These are phyloP conservation scores for Microsporum ferrugineum DNA, from an alignment of 2,329 filamentous ascomycete genomes.

Conservation along the genomic window DNA sequence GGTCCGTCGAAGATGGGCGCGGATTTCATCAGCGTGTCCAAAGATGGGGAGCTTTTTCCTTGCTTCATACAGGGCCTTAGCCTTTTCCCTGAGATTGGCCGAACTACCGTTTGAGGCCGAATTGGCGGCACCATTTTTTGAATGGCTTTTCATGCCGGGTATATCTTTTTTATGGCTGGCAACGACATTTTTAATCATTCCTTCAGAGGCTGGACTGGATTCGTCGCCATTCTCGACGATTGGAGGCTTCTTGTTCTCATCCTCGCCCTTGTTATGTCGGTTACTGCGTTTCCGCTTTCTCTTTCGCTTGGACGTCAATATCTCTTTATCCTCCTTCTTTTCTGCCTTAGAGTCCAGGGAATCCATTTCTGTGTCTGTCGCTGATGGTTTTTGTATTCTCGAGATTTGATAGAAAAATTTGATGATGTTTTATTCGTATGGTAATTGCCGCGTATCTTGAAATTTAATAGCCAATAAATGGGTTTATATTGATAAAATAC, in stretches of 20 bases:
- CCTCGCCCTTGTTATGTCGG: not conserved
- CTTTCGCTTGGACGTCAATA: not conserved
- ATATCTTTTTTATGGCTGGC: not conserved
- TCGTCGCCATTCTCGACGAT: not conserved
- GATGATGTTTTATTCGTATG: not conserved
- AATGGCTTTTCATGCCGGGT: not conserved
- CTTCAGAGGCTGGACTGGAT: not conserved
- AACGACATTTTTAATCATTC: not conserved
- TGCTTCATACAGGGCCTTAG: constrained; percentile 37
- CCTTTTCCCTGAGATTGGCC: constrained; percentile 32
- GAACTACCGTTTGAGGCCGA: not conserved
- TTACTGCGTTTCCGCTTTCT: not conserved
- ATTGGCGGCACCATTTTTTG: constrained; percentile 11
- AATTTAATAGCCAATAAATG: not conserved
- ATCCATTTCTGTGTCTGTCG: not conserved
- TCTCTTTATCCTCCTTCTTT: not conserved
- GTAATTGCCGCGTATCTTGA: not conserved
- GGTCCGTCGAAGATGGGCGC: constrained; percentile 48
- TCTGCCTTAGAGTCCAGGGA: not conserved
- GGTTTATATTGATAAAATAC: not conserved
- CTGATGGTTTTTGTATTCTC: not conserved
- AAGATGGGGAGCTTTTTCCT: constrained; percentile 72
- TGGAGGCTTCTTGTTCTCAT: not conserved
- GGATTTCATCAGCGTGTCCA: constrained; percentile 59
- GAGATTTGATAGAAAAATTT: not conserved